phyloP scores from a whole-genome alignment of 441 rosid species.

The Euphorbia celastroides region DNA sequence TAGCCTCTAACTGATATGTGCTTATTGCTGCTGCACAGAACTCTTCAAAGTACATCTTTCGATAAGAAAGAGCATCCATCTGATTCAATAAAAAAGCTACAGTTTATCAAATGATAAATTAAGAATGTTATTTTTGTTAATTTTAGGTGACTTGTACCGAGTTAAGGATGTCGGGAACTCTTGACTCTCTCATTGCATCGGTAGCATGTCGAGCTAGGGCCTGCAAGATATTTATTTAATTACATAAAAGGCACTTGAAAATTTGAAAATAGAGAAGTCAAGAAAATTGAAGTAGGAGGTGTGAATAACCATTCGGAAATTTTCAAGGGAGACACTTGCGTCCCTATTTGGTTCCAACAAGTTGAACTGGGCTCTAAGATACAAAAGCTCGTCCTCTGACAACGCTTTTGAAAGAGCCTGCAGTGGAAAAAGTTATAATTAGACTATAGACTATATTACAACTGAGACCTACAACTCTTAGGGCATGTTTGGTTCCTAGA shows the following conservation, averaged over 20 bases:
- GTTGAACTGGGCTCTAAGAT: slow-evolving; percentile 75
- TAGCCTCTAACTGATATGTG: slow-evolving; percentile 75
- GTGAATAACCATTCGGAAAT: slow-evolving; percentile 61
- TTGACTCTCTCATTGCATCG: slow-evolving; percentile 81
- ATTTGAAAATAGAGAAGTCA: neutral
- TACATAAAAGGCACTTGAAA: neutral
- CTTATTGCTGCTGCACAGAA: slow-evolving; percentile 91
- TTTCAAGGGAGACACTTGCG: slow-evolving; percentile 70
- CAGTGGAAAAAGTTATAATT: slow-evolving; percentile 10
- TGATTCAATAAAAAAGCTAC: slow-evolving; percentile 29
- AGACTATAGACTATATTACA: slow-evolving; percentile 1
- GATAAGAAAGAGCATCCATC: slow-evolving; percentile 78
- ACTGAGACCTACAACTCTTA: neutral
- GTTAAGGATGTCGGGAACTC: slow-evolving; percentile 64
- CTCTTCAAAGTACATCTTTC: slow-evolving; percentile 85
- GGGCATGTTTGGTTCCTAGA: no score
- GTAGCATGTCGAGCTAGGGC: slow-evolving; percentile 62
- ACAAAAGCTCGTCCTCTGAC: slow-evolving; percentile 69
- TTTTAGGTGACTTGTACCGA: slow-evolving; percentile 30
- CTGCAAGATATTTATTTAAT: slow-evolving; percentile 32
- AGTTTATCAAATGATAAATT: no score
- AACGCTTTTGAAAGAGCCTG: slow-evolving; percentile 86
- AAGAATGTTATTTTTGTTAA: no score
- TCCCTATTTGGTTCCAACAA: slow-evolving; percentile 72
- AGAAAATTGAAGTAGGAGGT: slow-evolving; percentile 10